These are phyloP conservation scores for Carex scoparia DNA, from an alignment of 176 grass and related monocot genomes.

Conservation along the genomic window DNA sequence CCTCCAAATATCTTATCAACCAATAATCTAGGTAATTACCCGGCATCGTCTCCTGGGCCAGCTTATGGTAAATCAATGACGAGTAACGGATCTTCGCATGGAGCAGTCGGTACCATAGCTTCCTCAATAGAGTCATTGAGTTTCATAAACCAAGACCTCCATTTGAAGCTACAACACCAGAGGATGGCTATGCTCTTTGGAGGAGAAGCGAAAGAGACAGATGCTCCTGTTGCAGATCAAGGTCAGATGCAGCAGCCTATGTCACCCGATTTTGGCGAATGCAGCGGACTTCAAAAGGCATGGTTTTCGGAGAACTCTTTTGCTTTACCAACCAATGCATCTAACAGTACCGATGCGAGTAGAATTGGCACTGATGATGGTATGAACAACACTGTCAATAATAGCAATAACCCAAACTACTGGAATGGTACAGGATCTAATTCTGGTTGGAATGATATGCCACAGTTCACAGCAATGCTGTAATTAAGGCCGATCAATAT, in stretches of 20 bases:
- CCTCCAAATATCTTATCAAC: background rate
- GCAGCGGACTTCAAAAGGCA: conserved; percentile 1
- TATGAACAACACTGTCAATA: conserved; percentile 17
- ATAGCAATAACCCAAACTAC: conserved; percentile 17
- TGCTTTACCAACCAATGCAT: background rate
- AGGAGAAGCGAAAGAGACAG: conserved; percentile 26
- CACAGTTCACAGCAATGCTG: conserved; percentile 31
- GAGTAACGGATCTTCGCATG: conserved; percentile 9
- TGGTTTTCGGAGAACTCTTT: conserved; percentile 29
- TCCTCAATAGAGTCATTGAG: conserved; percentile 93
- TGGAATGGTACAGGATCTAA: conserved; percentile 22
- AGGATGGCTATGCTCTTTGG: conserved; percentile 60
- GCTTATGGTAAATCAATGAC: background rate
- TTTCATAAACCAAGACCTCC: conserved; percentile 97
- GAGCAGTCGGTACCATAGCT: conserved; percentile 47
- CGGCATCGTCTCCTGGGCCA: background rate
- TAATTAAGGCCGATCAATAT: background rate
- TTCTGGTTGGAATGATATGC: conserved; percentile 39
- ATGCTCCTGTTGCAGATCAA: conserved; percentile 4
- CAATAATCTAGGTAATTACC: background rate
- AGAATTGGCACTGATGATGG: conserved; percentile 1
- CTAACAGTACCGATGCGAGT: background rate
- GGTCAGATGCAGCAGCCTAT: background rate
- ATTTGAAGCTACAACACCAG: conserved; percentile 95
- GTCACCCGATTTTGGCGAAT: conserved; percentile 3